Conservation (phyloP, 2,329 filamentous ascomycete species). For the Neofusicoccum ribis region DNA sequence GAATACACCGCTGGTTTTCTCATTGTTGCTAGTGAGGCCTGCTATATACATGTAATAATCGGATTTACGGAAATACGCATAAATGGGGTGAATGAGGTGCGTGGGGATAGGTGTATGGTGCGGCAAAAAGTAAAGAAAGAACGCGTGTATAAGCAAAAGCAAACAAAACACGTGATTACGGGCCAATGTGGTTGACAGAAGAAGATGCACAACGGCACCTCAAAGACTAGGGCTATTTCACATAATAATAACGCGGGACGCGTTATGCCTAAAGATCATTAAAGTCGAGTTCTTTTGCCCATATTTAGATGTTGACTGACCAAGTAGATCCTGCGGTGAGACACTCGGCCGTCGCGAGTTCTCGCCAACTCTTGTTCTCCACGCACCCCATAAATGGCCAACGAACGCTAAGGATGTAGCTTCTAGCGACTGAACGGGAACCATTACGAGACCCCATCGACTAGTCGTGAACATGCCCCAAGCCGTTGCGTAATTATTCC, state of each 20-base stretch:
- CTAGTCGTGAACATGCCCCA: conserved; percentile 76
- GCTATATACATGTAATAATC: too few species aligned
- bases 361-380: conserved; percentile 32
- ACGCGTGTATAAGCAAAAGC: too few species aligned
- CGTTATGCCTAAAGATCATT: conserved; percentile 40
- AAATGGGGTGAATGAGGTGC: too few species aligned
- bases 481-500: conserved; percentile 66
- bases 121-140: too few species aligned
- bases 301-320: conserved; percentile 22
- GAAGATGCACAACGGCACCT: conserved; percentile 64
- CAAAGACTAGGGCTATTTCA: conserved; percentile 55
- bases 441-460: conserved; percentile 73
- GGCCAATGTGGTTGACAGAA: too few species aligned
- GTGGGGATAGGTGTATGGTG: too few species aligned
- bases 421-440: conserved; percentile 67
- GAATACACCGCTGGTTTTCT: too few species aligned
- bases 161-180: too few species aligned
- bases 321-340: conserved; percentile 30
- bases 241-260: conserved; percentile 57
- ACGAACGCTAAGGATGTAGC: conserved; percentile 65
- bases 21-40: too few species aligned
- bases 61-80: too few species aligned
- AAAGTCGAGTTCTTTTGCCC: background rate
- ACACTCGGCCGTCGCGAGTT: background rate
- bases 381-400: conserved; percentile 65